Evolutionary conservation across 2,329 filamentous ascomycete genomes (phyloP).

Genomic region (Hypoxylon sp.): DNA sequence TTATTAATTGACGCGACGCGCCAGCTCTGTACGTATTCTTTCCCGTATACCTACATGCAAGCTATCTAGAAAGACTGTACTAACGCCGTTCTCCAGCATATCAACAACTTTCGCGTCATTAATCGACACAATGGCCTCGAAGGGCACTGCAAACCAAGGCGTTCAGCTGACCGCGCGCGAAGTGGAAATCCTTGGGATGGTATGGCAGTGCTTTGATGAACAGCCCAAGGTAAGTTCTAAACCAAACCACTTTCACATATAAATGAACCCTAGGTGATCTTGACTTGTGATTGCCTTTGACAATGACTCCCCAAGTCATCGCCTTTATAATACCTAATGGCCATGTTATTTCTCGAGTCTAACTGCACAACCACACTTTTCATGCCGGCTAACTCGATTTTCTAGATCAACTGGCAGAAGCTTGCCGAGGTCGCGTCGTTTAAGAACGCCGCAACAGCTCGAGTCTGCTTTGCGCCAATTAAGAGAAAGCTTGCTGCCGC

Average conservation of each 20-base stretch:
- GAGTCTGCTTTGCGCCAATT: slow-evolving; percentile 35
- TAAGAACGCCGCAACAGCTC: slow-evolving; percentile 36
- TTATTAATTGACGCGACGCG: not conserved
- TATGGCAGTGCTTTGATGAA: slow-evolving; percentile 33
- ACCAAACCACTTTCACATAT: not conserved
- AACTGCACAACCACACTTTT: not conserved
- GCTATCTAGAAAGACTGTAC: not conserved
- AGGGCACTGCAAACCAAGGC: slow-evolving; percentile 4
- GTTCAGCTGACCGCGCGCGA: slow-evolving; percentile 31
- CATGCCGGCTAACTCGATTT: slow-evolving; percentile 17
- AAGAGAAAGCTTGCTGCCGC: slow-evolving; percentile 42
- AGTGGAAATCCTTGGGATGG: slow-evolving; percentile 35
- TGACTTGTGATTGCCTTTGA: not conserved
- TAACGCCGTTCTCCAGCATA: not conserved
- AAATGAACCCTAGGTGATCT: not conserved
- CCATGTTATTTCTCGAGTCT: not conserved
- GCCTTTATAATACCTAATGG: not conserved
- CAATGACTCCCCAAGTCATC: not conserved
- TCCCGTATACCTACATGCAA: not conserved
- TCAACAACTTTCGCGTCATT: not conserved
- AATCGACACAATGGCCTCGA: slow-evolving; percentile 29
- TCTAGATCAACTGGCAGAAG: slow-evolving; percentile 41
- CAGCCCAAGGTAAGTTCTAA: slow-evolving; percentile 34
- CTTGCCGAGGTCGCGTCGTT: slow-evolving; percentile 37
- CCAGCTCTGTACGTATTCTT: not conserved